phyloP scores from a whole-genome alignment of 169 alveolate genomes.

The Cystoisospora suis region DNA sequence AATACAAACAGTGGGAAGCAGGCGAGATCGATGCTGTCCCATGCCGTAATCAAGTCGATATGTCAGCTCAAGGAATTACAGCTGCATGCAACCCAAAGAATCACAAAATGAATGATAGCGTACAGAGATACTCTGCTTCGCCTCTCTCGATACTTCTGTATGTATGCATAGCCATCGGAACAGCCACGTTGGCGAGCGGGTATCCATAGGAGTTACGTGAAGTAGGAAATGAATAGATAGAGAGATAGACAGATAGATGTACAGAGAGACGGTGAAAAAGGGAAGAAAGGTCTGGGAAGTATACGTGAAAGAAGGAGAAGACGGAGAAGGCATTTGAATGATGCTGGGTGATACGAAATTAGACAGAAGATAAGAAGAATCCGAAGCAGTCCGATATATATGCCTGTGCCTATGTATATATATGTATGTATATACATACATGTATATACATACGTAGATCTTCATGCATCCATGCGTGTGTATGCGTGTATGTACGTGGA shows the following conservation, averaged over 20 bases:
- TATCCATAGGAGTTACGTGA: too few relatives aligned
- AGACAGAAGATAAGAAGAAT: background rate
- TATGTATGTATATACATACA: background rate
- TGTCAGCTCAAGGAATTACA: slow-evolving; percentile 36
- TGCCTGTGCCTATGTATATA: background rate
- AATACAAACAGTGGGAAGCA: slow-evolving; percentile 35
- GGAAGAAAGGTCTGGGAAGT: background rate
- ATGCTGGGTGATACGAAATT: too few relatives aligned
- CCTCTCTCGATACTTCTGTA: background rate
- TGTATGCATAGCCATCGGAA: too few relatives aligned
- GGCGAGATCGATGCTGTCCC: slow-evolving; percentile 44
- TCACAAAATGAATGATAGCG: slow-evolving; percentile 33
- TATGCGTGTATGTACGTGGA: too few relatives aligned
- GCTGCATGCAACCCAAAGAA: slow-evolving; percentile 49
- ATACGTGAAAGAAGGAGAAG: background rate
- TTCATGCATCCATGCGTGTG: background rate
- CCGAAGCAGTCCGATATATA: background rate
- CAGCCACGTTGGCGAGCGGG: too few relatives aligned
- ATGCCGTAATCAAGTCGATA: slow-evolving; percentile 62
- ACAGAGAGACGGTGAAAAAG: too few relatives aligned
- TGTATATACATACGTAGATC: background rate
- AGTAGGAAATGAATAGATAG: background rate
- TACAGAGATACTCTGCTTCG: background rate
- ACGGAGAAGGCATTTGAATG: background rate
- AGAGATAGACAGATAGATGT: background rate